Conservation (phyloP, 1,284 basidiomycete species). For the Heliocybe sulcata region DNA sequence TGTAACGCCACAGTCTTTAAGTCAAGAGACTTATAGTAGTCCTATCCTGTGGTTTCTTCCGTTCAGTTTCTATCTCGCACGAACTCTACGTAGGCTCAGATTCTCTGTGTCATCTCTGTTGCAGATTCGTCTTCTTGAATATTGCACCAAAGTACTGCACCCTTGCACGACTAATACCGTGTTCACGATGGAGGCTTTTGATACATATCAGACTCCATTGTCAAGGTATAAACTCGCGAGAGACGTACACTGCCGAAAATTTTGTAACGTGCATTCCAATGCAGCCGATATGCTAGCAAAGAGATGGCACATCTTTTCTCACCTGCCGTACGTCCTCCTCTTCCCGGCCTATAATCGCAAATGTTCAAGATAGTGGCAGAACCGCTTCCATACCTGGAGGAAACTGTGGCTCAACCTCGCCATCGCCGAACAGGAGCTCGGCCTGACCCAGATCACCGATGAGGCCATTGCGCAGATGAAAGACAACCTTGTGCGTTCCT, state of each 20-base stretch:
- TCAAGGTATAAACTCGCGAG: conserved; percentile 42
- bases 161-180: neutral
- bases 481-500: conserved; percentile 64
- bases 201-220: conserved; percentile 71
- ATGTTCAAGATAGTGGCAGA: conserved; percentile 39
- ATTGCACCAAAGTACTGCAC: too few relatives aligned
- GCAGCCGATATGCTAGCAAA: conserved; percentile 96
- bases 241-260: neutral
- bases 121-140: too few relatives aligned
- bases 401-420: conserved; percentile 96
- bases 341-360: too few relatives aligned
- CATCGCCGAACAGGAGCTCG: conserved; percentile 93
- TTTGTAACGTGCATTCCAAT: conserved; percentile 9
- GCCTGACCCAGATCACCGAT: conserved; percentile 79
- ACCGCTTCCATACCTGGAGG: conserved; percentile 96
- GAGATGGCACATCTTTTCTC: conserved; percentile 98
- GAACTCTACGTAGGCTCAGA: too few relatives aligned
- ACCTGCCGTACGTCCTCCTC: conserved; percentile 51
- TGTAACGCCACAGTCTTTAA: too few relatives aligned
- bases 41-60: too few relatives aligned
- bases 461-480: conserved; percentile 94
- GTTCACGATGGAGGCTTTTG: conserved; percentile 51
- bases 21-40: too few relatives aligned
- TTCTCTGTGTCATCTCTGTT: too few relatives aligned
- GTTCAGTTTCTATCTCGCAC: too few relatives aligned